Conservation (phyloP, 352 stramenopile genomes). For the Phytophthora tentaculata region DNA sequence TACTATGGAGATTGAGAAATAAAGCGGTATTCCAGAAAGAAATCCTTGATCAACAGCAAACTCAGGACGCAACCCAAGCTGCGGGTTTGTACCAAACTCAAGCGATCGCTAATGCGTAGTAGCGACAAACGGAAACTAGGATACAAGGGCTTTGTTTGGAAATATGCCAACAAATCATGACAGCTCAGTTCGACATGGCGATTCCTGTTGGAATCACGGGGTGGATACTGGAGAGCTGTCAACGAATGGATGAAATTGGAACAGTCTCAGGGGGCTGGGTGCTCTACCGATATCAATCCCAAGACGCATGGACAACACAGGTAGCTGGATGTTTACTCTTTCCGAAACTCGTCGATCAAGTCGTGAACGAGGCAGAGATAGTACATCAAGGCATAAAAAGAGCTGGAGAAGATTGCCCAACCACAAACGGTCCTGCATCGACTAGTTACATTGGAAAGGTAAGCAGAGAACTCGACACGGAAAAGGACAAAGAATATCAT, state of each 20-base stretch:
- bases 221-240: neutral
- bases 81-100: neutral
- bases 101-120: neutral
- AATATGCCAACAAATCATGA: neutral
- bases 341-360: neutral
- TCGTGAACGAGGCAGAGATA: neutral
- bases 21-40: neutral
- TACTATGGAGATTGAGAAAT: neutral
- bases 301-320: neutral
- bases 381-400: neutral
- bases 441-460: neutral
- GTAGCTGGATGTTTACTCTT: neutral
- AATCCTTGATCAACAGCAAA: neutral
- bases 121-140: neutral
- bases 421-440: neutral
- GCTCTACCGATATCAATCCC: neutral
- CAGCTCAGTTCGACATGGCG: neutral
- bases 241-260: neutral
- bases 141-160: neutral
- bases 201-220: neutral
- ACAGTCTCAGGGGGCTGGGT: neutral
- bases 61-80: neutral
- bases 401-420: too few species aligned
- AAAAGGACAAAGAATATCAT: too few species aligned
- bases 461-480: too few species aligned